Evolutionary conservation across 2,329 filamentous ascomycete genomes (phyloP).

Genomic region (Venturia effusa): DNA sequence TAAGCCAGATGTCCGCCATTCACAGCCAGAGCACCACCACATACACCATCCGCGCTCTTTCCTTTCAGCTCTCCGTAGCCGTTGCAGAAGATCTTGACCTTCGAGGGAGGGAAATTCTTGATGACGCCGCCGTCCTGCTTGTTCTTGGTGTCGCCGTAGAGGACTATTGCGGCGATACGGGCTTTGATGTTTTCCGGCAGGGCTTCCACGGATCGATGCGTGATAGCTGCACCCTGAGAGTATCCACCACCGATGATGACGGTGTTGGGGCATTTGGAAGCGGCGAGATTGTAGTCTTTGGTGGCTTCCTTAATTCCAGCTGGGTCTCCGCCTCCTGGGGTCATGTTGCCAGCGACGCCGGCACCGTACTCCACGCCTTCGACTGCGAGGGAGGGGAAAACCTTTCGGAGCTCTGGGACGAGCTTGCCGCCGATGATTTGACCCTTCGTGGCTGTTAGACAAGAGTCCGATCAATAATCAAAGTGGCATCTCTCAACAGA

Average conservation of each 20-base stretch:
- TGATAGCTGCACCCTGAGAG: conserved; percentile 30
- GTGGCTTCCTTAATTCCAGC: conserved; percentile 24
- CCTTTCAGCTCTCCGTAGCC: not conserved
- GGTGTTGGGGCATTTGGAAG: conserved; percentile 27
- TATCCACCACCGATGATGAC: conserved; percentile 30
- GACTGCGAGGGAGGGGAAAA: conserved; percentile 17
- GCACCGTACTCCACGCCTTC: conserved; percentile 29
- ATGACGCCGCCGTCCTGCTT: conserved; percentile 26
- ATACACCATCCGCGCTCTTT: conserved; percentile 23
- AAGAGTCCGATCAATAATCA: not conserved
- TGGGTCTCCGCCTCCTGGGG: conserved; percentile 22
- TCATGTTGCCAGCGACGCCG: conserved; percentile 24
- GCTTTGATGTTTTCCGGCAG: conserved; percentile 19
- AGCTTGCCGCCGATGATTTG: conserved; percentile 11
- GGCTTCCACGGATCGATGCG: conserved; percentile 23
- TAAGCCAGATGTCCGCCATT: conserved; percentile 3
- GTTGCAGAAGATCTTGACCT: conserved; percentile 27
- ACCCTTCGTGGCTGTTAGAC: conserved; percentile 11
- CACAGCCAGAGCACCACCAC: conserved; percentile 20
- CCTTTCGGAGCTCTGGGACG: conserved; percentile 5
- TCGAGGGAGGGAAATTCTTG: conserved; percentile 21
- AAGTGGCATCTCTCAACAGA: not conserved
- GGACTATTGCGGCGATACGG: conserved; percentile 26
- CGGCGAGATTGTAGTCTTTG: conserved; percentile 26
- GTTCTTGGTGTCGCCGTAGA: conserved; percentile 32